Base-by-base conservation (phyloP, 345 rosid species). In the Eucalyptus coolabah region DNA sequence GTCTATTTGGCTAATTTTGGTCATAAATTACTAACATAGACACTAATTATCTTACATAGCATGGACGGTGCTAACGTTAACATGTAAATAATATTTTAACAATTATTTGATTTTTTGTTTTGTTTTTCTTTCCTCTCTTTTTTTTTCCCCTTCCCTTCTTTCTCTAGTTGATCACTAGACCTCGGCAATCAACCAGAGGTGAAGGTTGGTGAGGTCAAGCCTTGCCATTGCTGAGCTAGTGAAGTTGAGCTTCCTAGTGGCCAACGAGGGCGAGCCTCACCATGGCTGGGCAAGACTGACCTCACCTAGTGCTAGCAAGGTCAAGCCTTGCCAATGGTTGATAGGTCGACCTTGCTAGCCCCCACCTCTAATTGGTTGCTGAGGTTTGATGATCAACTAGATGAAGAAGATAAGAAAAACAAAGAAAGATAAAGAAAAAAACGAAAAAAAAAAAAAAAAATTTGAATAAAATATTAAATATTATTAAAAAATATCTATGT, bases 61-160 rank as follows among this genome's bases (percentile, higher is more conserved):
- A 54, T 2, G 0, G 3, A 21, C 0, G 6, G 1, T 0, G 0
- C 63, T 56, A 56, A 8, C 3, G 6, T 56, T 0, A 24, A 56
- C 19, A 56, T 23, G 5, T 56, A 23, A 56, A 9, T 4, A 56
- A 9, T 56, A 24, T 56, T 56, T 56, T 23, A 56, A 23, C 6
- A 23, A 56, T 56, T 23, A 23, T 24, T 9, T 56, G 59, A 53
- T 53, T 53, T 19, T 56, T 56, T 54, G 28, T 54, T 54, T 54
- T 23, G 9, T 54, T 54, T 54, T 54, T 8, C 5, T 54, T 54
- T 54, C 21, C 60, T 54, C 3, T 53, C 26, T 23, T 3, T 21
- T 54, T 19, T 53, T 23, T 54, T 23, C 1, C 0, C 28, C 6
- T 23, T 56, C 6, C 63, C 6, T 56, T 56, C 63, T 56, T 56